Base-by-base conservation (phyloP, 2,329 filamentous ascomycete species). In the Volutella citrinella region DNA sequence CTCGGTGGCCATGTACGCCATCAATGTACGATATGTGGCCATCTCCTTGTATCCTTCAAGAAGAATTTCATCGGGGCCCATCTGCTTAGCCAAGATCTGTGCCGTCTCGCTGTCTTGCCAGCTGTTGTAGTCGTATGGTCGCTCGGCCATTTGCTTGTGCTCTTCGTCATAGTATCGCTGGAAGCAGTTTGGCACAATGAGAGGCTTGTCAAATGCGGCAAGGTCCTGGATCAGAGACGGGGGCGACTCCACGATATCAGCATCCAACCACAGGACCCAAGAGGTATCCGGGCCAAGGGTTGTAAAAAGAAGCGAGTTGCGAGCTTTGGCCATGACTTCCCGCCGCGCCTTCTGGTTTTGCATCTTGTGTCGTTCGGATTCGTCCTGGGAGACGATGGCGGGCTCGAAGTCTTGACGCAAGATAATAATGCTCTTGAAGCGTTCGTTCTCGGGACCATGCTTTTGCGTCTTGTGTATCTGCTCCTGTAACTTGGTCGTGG, bases 181-280 rank as follows among this genome's bases (percentile, higher is more conserved):
- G 72, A 85, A 96, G 70, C 91, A 97, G 60, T 98, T 98, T 32
- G 93, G 88, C 2, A 90, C 89, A 35, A 97, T 85, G 43, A 98
- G 78, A n/a, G 88, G 77, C 64, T 93, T 88, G 64, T 97, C 79
- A 63, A 94, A 87, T 8, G 71, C 65, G 4, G 93, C 90, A 14
- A 98, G 77, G 57, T 98, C 93, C 60, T 98, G 88, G 48, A 98
- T 95, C 31, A 98, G 69, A 4, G 80, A 76, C 0, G 80, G 69
- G 1, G 91, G 93, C 5, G 87, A 88, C 66, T 98, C 93, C 49
- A 98, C 59, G 45, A 98, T 84, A 60, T 98, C 93, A 22, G 82
- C 77, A 57, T 98, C 93, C 19, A 98, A 74, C 93, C 93, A 98
- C 16, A 98, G 73, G 20, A 98, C 90, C 93, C 93, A 98, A 1